Conservation (phyloP, 164 flowering plant species). For the Chimonanthus praecox region DNA sequence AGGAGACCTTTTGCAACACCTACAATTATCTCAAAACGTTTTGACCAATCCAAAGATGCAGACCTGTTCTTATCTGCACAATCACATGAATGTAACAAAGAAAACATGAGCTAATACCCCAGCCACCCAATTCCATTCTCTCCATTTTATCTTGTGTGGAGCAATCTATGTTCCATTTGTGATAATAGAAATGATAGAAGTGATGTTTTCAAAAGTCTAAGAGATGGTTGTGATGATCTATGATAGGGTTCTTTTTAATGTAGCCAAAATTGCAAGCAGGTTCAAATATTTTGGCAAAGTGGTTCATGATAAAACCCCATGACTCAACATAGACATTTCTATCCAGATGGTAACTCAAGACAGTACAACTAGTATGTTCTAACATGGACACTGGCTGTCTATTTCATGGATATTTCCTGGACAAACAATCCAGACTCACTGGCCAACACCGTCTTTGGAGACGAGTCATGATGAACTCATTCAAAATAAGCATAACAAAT, state of each 20-base stretch:
- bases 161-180: too few species aligned
- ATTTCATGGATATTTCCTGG: neutral
- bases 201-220: too few species aligned
- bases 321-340: too few species aligned
- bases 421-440: neutral
- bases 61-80: constrained; percentile 43
- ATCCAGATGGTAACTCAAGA: neutral
- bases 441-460: neutral
- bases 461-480: neutral
- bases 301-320: too few species aligned
- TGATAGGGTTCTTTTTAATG: too few species aligned
- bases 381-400: neutral
- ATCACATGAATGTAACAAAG: neutral
- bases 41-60: constrained; percentile 53
- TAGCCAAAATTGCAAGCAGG: too few species aligned
- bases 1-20: constrained; percentile 79
- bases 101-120: too few species aligned
- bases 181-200: too few species aligned
- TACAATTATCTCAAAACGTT: constrained; percentile 39
- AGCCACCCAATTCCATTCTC: too few species aligned
- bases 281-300: too few species aligned
- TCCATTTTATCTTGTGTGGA: too few species aligned
- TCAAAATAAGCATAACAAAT: neutral
- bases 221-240: too few species aligned
- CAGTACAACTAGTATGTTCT: neutral